Evolutionary conservation across 257 asterid species (phyloP), one percentile per base, ranked within the genome.

Genomic region (Verbena officinalis): DNA sequence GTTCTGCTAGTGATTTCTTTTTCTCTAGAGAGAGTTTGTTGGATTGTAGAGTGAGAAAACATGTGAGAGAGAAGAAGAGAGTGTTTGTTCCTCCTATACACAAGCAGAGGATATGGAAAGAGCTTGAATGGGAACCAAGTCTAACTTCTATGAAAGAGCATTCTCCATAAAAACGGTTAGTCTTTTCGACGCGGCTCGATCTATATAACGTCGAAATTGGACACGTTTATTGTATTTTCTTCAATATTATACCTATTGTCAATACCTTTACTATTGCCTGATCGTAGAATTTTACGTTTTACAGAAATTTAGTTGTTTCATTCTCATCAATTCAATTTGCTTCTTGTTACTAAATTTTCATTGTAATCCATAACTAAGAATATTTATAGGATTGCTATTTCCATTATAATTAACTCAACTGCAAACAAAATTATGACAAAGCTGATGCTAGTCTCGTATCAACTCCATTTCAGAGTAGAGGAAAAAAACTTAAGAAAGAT

Each of bases 121-220:
- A 65, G 39, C 59, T 34, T 1, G 88, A 85, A 33, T 84, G 95
- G 93, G 86, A 86, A 75, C 95, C 93, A 7, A 69, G 77, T 39
- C 61, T 90, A 52, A 44, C 75, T 54, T 85, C 90, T 27, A 82
- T 87, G 56, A 69, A 69, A 68, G 95, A 90, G 70, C 43, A 75
- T 30, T 88, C 95, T 67, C 95, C 89, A 11, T 90, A 75, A 90
- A 27, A n/a, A n/a, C n/a, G n/a, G n/a, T n/a, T n/a, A n/a, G n/a
- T n/a, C n/a, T n/a, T n/a, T n/a, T n/a, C n/a, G n/a, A n/a, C n/a
- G n/a, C n/a, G n/a, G n/a, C n/a, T n/a, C n/a, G n/a, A n/a, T n/a
- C n/a, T n/a, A n/a, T n/a, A n/a, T n/a, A n/a, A n/a, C n/a, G n/a
- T n/a, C n/a, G n/a, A n/a, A n/a, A n/a, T n/a, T n/a, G n/a, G n/a